A percentile compares a stretch with the other conserved stretches of the same genome.
Evolutionary conservation across 202 grass and related monocot genomes (phyloP).

Genomic region (Schoenoplectus tabernaemontani): DNA sequence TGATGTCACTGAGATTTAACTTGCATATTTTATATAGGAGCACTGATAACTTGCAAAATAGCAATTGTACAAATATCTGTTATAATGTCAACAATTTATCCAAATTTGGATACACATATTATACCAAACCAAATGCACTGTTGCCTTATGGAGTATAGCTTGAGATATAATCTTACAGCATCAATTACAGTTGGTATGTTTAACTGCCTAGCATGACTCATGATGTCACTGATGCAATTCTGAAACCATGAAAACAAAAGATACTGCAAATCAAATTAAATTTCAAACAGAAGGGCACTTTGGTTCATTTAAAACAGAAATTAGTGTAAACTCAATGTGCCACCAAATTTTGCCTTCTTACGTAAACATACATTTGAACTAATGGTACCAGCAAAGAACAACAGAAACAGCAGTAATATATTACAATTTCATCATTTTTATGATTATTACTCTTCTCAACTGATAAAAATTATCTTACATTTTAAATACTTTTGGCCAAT

Average conservation of each 20-base stretch:
- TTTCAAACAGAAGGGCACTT: background rate
- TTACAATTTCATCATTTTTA: background rate
- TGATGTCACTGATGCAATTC: constrained; percentile 79
- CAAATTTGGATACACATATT: too few species aligned
- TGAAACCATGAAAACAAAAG: constrained; percentile 33
- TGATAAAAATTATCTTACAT: background rate
- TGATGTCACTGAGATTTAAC: background rate
- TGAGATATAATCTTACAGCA: constrained; percentile 46
- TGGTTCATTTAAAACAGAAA: background rate
- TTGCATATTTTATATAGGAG: background rate
- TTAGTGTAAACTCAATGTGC: background rate
- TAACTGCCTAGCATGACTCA: constrained; percentile 54
- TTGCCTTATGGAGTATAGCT: too few species aligned
- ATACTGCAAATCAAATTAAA: too few species aligned
- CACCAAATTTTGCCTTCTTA: background rate
- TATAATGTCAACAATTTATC: background rate
- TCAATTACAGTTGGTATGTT: constrained; percentile 79
- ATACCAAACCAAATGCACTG: too few species aligned
- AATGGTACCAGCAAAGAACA: background rate
- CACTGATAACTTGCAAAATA: background rate
- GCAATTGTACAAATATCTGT: background rate
- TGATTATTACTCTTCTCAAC: background rate
- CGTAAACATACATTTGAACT: background rate
- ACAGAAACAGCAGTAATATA: background rate
- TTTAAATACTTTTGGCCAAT: background rate